Evolutionary conservation across 345 rosid species (phyloP), one percentile per base, ranked within the genome.

Genomic region (Gynandropsis gynandra): DNA sequence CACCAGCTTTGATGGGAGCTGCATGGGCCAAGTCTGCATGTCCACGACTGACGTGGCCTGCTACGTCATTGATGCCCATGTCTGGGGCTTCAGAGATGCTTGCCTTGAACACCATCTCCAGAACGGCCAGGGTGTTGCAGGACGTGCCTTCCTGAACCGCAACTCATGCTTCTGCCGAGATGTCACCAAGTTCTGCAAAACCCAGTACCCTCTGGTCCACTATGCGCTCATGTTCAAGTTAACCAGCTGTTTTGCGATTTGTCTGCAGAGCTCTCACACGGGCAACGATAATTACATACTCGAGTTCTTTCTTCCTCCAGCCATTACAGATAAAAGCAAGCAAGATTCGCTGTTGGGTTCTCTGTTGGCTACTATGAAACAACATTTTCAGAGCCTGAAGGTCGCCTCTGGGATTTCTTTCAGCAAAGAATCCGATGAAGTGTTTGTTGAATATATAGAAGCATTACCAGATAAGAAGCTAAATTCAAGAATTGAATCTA

Each of bases 71-170:
- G 97, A 85, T 62, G 78, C 83, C 60, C 89, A 76, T 58, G 72
- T 82, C 69, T 88, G 97, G 97, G 97, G 97, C 21, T 85, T 88
- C 20, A 75, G 83, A 44, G 92, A 82, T 50, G 97, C 97, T 16
- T 88, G 95, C 58, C 80, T 75, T 44, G 95, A 88, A 69, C 97
- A 88, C 72, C 97, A 89, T 76, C 74, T 89, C 24, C 97, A 89
- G 59, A 85, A 80, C 58, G 97, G 88, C 51, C 95, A 89, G 66
- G 95, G 97, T n/a, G 97, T 86, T 17, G 80, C 88, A 54, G 97
- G 97, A 56, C 78, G 76, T 61, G 85, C 97, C 9, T 86, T 83
- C 69, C 73, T 76, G 52, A 81, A 94, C 24, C 94, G 64, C 16
- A 77, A 72, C 49, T 65, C 86, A n/a, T 85, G 90, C 68, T 89